These are phyloP conservation scores for cucumber (Cucumis sativus) DNA, from an alignment of 306 rosid genomes.

Conservation along the genomic window DNA sequence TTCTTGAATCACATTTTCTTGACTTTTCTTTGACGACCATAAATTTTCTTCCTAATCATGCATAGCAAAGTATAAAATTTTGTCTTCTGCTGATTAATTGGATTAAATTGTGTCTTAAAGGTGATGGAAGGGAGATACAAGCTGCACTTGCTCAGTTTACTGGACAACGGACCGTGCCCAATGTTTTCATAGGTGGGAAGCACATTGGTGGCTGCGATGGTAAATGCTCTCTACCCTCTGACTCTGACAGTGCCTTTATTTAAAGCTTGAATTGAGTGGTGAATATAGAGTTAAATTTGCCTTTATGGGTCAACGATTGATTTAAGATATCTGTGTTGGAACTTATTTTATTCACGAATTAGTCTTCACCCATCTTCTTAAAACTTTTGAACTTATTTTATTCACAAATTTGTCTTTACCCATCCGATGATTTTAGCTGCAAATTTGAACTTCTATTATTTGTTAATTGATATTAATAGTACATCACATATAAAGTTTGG, in stretches of 20 bases:
- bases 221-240: slow-evolving; percentile 20
- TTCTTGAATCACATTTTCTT: background rate
- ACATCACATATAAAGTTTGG: background rate
- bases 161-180: slow-evolving; percentile 75
- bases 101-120: slow-evolving; percentile 28
- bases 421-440: too few species aligned
- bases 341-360: too few species aligned
- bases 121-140: slow-evolving; percentile 67
- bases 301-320: too few species aligned
- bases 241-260: background rate
- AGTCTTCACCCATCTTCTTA: too few species aligned
- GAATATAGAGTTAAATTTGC: background rate
- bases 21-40: background rate
- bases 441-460: background rate
- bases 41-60: background rate
- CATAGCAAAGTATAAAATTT: background rate
- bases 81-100: background rate
- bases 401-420: too few species aligned
- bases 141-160: slow-evolving; percentile 58
- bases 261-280: background rate
- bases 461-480: background rate
- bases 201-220: slow-evolving; percentile 92
- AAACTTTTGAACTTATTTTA: too few species aligned
- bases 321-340: too few species aligned
- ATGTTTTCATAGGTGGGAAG: slow-evolving; percentile 78